Conservation (phyloP, 768 basidiomycete species). For the Termitomyces sp. region DNA sequence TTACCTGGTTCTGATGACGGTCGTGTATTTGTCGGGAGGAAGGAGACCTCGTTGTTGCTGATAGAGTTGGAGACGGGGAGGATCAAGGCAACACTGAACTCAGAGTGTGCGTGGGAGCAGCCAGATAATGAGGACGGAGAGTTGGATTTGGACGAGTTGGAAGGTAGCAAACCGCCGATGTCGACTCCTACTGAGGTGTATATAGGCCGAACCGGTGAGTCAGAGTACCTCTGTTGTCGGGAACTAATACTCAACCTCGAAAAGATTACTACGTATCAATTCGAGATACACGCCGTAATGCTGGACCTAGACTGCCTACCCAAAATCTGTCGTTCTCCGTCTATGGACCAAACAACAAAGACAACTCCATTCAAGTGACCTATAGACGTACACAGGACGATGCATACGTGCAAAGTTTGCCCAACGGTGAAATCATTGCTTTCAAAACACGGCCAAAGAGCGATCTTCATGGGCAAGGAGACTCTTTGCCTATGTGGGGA, state of each 20-base stretch:
- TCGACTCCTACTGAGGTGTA: constrained; percentile 45
- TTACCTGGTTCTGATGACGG: constrained; percentile 58
- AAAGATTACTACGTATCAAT: constrained; percentile 90
- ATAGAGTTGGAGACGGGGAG: constrained; percentile 79
- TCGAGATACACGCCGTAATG: constrained; percentile 39
- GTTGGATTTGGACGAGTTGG: constrained; percentile 42
- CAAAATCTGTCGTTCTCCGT: constrained; percentile 90
- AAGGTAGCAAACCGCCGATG: constrained; percentile 40
- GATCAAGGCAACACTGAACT: constrained; percentile 71
- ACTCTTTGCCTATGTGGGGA: constrained; percentile 55
- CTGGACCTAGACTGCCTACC: constrained; percentile 37
- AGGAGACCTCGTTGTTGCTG: constrained; percentile 80
- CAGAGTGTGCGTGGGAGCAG: constrained; percentile 78
- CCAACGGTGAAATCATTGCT: constrained; percentile 76
- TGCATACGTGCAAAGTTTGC: constrained; percentile 76
- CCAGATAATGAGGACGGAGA: constrained; percentile 47
- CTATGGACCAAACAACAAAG: constrained; percentile 91
- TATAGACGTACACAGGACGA: constrained; percentile 81
- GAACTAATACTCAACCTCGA: constrained; percentile 8
- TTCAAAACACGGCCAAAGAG: constrained; percentile 50
- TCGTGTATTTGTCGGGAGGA: constrained; percentile 85
- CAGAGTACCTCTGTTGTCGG: neutral
- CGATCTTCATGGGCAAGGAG: constrained; percentile 19
- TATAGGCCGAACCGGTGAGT: constrained; percentile 51
- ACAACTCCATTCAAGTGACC: constrained; percentile 64